Percentiles rank a stretch among this genome's conserved stretches.
Evolutionary conservation across 192 early-diverging fungal genomes (phyloP).

Genomic region (Gamsiella multidivaricata): DNA sequence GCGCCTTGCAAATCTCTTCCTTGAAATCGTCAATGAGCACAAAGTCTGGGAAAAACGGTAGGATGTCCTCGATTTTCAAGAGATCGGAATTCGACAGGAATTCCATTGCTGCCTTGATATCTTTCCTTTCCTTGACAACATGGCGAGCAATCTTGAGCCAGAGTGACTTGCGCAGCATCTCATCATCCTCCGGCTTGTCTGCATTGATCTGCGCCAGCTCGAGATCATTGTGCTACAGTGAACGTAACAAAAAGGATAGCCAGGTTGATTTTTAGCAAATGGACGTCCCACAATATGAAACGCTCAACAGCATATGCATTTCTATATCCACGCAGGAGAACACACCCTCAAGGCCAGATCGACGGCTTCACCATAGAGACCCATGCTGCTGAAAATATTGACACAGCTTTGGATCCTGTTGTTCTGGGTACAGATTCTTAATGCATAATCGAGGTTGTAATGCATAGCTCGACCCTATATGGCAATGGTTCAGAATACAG

Average conservation of each 20-base stretch:
- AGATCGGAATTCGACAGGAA: constrained; percentile 84
- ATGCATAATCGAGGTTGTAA: constrained; percentile 92
- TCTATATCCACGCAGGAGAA: too few species aligned
- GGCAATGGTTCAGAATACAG: background rate
- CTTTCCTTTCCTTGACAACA: constrained; percentile 85
- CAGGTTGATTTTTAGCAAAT: background rate
- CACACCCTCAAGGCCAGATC: constrained; percentile 84
- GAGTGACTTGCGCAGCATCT: constrained; percentile 81
- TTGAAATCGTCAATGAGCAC: constrained; percentile 98
- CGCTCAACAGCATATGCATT: too few species aligned
- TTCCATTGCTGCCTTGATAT: constrained; percentile 89
- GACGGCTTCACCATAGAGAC: constrained; percentile 93
- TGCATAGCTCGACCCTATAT: constrained; percentile 79
- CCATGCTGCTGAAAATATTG: constrained; percentile 88
- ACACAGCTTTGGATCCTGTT: constrained; percentile 89
- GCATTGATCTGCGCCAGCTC: constrained; percentile 93
- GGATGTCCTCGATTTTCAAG: constrained; percentile 93
- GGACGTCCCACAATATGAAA: background rate
- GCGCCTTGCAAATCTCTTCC: constrained; percentile 90
- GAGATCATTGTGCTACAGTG: constrained; percentile 82
- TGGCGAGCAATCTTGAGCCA: constrained; percentile 96
- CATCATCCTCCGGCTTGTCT: constrained; percentile 91
- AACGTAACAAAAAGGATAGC: background rate
- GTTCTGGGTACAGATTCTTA: constrained; percentile 89
- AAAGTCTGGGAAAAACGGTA: constrained; percentile 98